phyloP scores from a whole-genome alignment of 805 yeast genomes.

The Metschnikowia drakensbergensis region DNA sequence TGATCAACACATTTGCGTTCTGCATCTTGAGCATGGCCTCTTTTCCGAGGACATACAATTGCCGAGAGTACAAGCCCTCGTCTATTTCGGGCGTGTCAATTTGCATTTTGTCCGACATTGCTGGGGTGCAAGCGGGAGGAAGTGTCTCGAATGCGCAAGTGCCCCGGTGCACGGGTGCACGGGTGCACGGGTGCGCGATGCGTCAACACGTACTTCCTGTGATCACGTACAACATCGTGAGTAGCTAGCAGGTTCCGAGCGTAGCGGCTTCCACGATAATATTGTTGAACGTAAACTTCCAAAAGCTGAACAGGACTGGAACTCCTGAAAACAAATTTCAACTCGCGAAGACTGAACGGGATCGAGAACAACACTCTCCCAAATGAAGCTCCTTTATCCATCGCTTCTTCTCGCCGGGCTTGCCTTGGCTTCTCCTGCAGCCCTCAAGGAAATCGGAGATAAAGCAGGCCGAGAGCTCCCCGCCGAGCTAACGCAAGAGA shows the following conservation, averaged over 20 bases:
- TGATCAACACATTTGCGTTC: constrained; percentile 81
- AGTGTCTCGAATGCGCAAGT: not conserved
- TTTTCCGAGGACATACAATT: constrained; percentile 91
- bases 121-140: not conserved
- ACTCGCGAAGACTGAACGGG: too few species aligned
- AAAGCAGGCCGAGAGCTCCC: constrained; percentile 37
- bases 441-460: not conserved
- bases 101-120: constrained; percentile 32
- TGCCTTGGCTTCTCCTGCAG: not conserved
- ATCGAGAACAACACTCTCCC: too few species aligned
- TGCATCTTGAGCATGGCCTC: constrained; percentile 99
- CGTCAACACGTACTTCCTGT: too few species aligned
- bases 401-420: not conserved
- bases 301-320: too few species aligned
- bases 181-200: not conserved
- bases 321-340: too few species aligned
- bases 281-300: too few species aligned
- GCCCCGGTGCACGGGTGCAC: not conserved
- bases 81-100: constrained; percentile 60
- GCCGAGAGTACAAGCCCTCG: constrained; percentile 94
- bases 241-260: too few species aligned
- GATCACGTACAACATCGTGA: too few species aligned
- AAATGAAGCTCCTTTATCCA: not conserved
- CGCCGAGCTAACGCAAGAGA: constrained; percentile 43
- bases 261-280: too few species aligned